A percentile compares a stretch with the other conserved stretches of the same genome.
Conservation (phyloP, 2,329 filamentous ascomycete genomes). For the Microcyclosporella mali region DNA sequence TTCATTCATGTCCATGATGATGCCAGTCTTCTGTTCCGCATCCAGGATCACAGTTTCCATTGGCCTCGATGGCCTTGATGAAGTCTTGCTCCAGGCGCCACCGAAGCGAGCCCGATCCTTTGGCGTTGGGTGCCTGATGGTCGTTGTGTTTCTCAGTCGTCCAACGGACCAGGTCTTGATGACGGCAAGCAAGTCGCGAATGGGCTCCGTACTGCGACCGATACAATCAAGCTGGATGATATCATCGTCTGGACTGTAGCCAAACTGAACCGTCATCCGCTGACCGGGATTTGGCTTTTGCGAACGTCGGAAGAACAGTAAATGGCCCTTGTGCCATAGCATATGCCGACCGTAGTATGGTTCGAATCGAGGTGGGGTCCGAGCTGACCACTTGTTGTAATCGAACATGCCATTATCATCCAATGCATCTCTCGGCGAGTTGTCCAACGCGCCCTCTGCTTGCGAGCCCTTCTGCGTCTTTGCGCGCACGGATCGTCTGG, state of each 20-base stretch:
- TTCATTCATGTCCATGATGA: slow-evolving; percentile 69
- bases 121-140: slow-evolving; percentile 41
- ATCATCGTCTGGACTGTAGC: slow-evolving; percentile 33
- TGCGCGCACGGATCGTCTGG: slow-evolving; percentile 34
- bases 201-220: slow-evolving; percentile 43
- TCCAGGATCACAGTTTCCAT: slow-evolving; percentile 73
- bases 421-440: slow-evolving; percentile 32
- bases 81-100: slow-evolving; percentile 38
- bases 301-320: slow-evolving; percentile 38
- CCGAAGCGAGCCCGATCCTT: slow-evolving; percentile 34
- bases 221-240: slow-evolving; percentile 42
- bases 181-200: slow-evolving; percentile 42
- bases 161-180: slow-evolving; percentile 41
- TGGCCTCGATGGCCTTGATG: slow-evolving; percentile 58
- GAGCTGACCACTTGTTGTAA: slow-evolving; percentile 44
- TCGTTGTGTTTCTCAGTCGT: slow-evolving; percentile 39
- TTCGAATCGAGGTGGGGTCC: slow-evolving; percentile 44
- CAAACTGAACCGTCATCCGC: slow-evolving; percentile 22
- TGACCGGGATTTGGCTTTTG: slow-evolving; percentile 27
- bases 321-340: slow-evolving; percentile 40
- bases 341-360: slow-evolving; percentile 43
- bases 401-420: slow-evolving; percentile 43
- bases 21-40: slow-evolving; percentile 55
- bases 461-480: slow-evolving; percentile 34
- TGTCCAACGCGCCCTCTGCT: slow-evolving; percentile 32